Base-by-base conservation (phyloP, 805 yeast genomes). In the Tetrapisispora phaffii region DNA sequence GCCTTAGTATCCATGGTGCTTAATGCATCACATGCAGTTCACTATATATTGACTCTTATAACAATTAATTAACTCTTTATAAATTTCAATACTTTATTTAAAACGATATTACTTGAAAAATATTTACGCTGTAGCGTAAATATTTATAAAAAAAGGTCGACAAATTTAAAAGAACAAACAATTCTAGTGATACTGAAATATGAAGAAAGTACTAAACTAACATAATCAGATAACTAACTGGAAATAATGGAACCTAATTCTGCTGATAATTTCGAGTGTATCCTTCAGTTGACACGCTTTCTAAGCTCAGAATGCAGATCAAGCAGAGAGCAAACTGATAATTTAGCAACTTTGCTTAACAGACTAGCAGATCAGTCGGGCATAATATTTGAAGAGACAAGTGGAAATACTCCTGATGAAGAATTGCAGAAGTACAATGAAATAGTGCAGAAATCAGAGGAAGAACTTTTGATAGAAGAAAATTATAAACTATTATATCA, bases 351-450 rank as follows among this genome's bases (percentile, higher is more conserved):
- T 23, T 44, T 57, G 3, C 42, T 60, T 8, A 53, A 52, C 39
- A 48, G 60, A 26, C 46, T 60, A 15, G 60, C 67, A 2, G 58
- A 58, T 44, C 62, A 59, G 35, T 54, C 61, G 2, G 55, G 58
- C 0, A 49, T 59, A 16, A 49, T 56, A 7, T 61, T 55, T 44
- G 60, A 58, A 15, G 50, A 54, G 15, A 46, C 57, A 3, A 48
- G 50, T 10, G 46, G 42, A 3, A 37, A 41, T 3, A 55, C 55
- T 2, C 19, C 46, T 12, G 44, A 47, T 7, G 50, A 47, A 24
- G 51, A 49, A 9, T 29, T 33, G 17, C 46, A 44, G 6, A 41
- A 44, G 12, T 48, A 51, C 36, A 44, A 50, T 24, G 43, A 47
- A 23, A 34, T 46, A 15, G 32, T 49, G 9, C 34, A 33, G 16